Base-by-base conservation (phyloP, 2,329 filamentous ascomycete genomes). In the Diaporthe humulicola region DNA sequence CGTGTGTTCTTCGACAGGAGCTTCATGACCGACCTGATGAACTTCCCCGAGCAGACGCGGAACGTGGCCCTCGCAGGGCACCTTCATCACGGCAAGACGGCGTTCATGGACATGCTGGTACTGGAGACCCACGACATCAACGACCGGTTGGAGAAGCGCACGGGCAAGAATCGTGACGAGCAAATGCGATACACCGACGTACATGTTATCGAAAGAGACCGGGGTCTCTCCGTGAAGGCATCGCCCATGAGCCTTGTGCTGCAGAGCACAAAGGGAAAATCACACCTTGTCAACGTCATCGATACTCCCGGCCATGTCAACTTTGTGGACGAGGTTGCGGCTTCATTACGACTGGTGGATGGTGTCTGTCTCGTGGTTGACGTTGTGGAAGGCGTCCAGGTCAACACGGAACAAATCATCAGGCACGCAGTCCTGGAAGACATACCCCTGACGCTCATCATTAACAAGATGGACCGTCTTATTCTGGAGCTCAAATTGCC, bases 301-400 rank as follows among this genome's bases (percentile, higher is more conserved):
- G 97, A 99, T 85, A 99, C 97, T 0, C 97, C 97, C 0, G 97
- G 97, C 9, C 97, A 99, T 82, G 97, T 98, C 81, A 98, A 99
- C 84, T 99, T 99, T 83, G 96, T 97, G 56, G 97, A 99, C 82
- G 97, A 99, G 84, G 95, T 99, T 50, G 97, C 97, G 12, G 93
- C 95, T 6, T 93, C 95, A 0, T 87, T 98, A 79, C 92, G 97
- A 56, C 86, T 99, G 70, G 96, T 94, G 5, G 97, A 99, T 82
- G 97, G 97, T 75, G 92, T 98, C 33, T 96, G 97, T 70, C 86
- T 99, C 66, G 93, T 99, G 19, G 96, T 99, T 22, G 97, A 99
- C 82, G 95, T 98, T 30, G 95, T 99, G 1, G 97, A 99, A 84
- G 97, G 97, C n/a, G 96, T 99, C n/a, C 97, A 98, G 85, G 90